Percentiles rank a stretch among this genome's conserved stretches.
phyloP scores from a whole-genome alignment of 805 yeast genomes.

The Kuraishia hungarica region DNA sequence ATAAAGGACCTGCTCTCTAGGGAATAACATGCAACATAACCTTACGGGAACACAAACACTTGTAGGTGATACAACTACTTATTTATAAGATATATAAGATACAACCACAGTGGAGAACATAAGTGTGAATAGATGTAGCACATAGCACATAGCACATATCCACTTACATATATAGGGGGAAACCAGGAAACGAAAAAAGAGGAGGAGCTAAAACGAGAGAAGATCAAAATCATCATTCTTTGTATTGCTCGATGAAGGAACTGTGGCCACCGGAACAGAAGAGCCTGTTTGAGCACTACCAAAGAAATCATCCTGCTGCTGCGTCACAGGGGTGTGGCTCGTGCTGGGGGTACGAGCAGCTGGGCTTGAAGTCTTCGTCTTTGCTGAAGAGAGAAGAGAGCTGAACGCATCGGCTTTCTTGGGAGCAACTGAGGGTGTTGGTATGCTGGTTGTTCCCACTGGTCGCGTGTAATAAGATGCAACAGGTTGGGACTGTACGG shows the following conservation, averaged over 20 bases:
- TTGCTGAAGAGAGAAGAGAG: constrained; percentile 59
- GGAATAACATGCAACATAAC: too few relatives aligned
- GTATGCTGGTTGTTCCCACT: constrained; percentile 22
- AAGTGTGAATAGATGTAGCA: neutral
- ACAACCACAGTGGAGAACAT: neutral
- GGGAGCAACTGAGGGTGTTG: constrained; percentile 30
- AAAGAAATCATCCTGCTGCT: constrained; percentile 22
- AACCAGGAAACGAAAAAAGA: neutral
- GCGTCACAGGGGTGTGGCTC: constrained; percentile 5
- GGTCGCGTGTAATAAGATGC: constrained; percentile 5
- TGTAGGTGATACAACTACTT: neutral
- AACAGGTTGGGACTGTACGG: constrained; percentile 3
- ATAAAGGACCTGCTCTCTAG: too few relatives aligned
- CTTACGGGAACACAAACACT: too few relatives aligned
- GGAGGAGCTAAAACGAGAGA: neutral
- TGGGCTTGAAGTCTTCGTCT: constrained; percentile 25
- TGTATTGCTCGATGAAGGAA: neutral
- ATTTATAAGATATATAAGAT: too few relatives aligned
- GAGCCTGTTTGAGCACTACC: constrained; percentile 21
- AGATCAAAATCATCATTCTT: constrained; percentile 16
- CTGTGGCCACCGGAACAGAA: constrained; percentile 6
- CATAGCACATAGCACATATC: neutral
- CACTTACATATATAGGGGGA: neutral
- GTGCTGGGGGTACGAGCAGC: constrained; percentile 1
- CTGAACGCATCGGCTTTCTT: constrained; percentile 62